These are phyloP conservation scores for Trichocladium antarcticum DNA, from an alignment of 495 filamentous ascomycete genomes.

Conservation along the genomic window DNA sequence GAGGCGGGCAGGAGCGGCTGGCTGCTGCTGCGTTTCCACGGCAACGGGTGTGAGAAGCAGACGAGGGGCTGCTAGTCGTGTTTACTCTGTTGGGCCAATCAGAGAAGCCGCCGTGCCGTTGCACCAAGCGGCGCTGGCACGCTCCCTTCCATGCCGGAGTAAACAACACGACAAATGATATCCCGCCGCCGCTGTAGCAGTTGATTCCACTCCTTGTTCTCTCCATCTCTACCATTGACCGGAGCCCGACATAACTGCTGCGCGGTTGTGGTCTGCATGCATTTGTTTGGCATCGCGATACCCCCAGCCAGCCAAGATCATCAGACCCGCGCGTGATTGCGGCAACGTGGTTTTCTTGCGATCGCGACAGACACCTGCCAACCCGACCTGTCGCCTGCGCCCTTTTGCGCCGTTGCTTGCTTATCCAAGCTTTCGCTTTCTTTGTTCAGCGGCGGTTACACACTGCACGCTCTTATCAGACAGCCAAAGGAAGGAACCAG, in stretches of 20 bases:
- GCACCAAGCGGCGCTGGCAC: not conserved
- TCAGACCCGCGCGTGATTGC: not conserved
- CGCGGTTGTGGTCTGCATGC: conserved; percentile 4
- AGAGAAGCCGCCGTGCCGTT: not conserved
- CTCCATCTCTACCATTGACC: conserved; percentile 2
- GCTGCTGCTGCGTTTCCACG: conserved; percentile 10
- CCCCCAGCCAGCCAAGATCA: not conserved
- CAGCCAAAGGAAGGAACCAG: not conserved
- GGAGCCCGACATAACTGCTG: not conserved
- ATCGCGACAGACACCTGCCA: too few species aligned
- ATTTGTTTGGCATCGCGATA: not conserved
- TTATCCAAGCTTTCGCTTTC: not conserved
- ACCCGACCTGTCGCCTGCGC: too few species aligned
- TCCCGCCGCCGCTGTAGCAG: not conserved
- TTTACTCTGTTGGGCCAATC: conserved; percentile 22
- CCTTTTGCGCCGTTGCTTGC: not conserved
- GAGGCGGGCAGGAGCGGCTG: conserved; percentile 3
- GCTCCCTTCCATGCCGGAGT: conserved; percentile 8
- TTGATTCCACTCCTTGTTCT: not conserved
- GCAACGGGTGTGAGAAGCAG: conserved; percentile 10
- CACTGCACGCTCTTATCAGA: not conserved
- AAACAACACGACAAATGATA: conserved; percentile 16
- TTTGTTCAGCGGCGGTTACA: not conserved
- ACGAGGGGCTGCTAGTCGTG: conserved; percentile 15
- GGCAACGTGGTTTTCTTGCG: not conserved